phyloP scores from a whole-genome alignment of 2,329 filamentous ascomycete species.

The Sordariomycetes sp. region DNA sequence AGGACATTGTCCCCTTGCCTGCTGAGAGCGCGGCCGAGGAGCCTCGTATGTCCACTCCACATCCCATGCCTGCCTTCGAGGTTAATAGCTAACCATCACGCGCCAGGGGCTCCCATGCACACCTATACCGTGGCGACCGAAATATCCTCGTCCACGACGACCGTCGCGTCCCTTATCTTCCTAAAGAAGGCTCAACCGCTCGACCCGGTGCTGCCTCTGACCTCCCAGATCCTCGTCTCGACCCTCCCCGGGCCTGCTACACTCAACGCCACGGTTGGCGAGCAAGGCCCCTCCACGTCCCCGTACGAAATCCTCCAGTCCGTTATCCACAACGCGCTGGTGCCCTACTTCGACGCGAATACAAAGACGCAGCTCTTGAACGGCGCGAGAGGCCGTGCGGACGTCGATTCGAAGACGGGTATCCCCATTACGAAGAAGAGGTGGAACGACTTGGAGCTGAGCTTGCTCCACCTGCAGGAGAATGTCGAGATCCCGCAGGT shows the following conservation, averaged over 20 bases:
- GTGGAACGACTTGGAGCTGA: slow-evolving; percentile 85
- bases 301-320: slow-evolving; percentile 90
- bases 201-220: slow-evolving; percentile 69
- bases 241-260: slow-evolving; percentile 76
- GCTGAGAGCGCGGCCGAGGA: slow-evolving; percentile 34
- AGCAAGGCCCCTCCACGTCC: slow-evolving; percentile 61
- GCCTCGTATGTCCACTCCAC: slow-evolving; percentile 21
- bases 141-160: slow-evolving; percentile 66
- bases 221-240: slow-evolving; percentile 81
- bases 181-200: slow-evolving; percentile 84
- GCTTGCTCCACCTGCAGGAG: slow-evolving; percentile 82
- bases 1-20: slow-evolving; percentile 51
- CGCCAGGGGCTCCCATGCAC: slow-evolving; percentile 38
- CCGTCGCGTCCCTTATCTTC: slow-evolving; percentile 73
- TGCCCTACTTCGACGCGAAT: slow-evolving; percentile 94
- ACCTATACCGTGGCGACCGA: slow-evolving; percentile 72
- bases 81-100: slow-evolving; percentile 12
- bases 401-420: slow-evolving; percentile 84
- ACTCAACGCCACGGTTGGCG: slow-evolving; percentile 49
- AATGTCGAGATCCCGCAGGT: slow-evolving; percentile 96
- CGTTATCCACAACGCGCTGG: slow-evolving; percentile 78
- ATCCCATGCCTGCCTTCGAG: not conserved
- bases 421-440: slow-evolving; percentile 97
- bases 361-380: slow-evolving; percentile 62
- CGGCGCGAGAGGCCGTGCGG: slow-evolving; percentile 58